These are phyloP conservation scores for Malassezia brasiliensis DNA, from an alignment of 1,284 basidiomycete genomes.

Conservation along the genomic window DNA sequence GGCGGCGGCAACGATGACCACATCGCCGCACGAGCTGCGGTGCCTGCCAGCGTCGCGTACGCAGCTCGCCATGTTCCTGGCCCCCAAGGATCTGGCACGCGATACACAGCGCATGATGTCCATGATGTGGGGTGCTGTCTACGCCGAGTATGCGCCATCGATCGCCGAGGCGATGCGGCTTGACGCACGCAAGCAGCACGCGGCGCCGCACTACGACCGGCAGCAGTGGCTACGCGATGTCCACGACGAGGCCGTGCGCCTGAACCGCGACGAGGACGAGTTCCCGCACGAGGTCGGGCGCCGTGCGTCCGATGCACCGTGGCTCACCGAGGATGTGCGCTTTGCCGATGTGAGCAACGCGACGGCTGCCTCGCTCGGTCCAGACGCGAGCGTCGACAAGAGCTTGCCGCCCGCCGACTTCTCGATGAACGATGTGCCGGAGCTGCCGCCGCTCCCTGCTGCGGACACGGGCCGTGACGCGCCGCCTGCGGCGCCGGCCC, in stretches of 20 bases:
- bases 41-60: conserved; percentile 13
- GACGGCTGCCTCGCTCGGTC: neutral
- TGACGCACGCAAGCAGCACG: neutral
- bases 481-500: neutral
- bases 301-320: conserved; percentile 8
- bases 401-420: conserved; percentile 4
- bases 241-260: conserved; percentile 6
- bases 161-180: neutral
- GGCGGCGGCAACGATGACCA: conserved; percentile 5
- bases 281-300: conserved; percentile 15
- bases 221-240: conserved; percentile 16
- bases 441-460: neutral
- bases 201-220: neutral
- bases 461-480: neutral
- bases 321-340: conserved; percentile 1
- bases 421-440: neutral
- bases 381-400: neutral
- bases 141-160: neutral
- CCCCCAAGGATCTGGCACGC: neutral
- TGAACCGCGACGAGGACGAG: conserved; percentile 7
- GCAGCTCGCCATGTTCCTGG: conserved; percentile 5
- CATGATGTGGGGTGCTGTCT: conserved; percentile 8
- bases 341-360: conserved; percentile 5
- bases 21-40: conserved; percentile 8
- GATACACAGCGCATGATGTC: neutral